Evolutionary conservation across 2,329 filamentous ascomycete genomes (phyloP).

Genomic region (Ampelomyces quisqualis): DNA sequence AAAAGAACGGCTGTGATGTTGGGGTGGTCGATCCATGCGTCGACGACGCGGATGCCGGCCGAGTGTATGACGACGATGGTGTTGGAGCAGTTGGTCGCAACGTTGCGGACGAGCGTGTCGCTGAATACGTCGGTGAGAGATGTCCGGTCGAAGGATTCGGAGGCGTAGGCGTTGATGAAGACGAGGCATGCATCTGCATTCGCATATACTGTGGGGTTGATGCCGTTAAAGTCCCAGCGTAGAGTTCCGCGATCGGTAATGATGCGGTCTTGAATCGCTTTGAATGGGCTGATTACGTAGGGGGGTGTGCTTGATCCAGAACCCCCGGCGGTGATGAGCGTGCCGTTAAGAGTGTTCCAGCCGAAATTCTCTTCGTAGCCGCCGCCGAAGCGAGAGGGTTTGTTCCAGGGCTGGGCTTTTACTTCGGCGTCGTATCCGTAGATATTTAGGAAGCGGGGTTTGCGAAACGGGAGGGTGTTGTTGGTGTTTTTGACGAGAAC

Average conservation of each 20-base stretch:
- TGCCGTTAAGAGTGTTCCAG: conserved; percentile 43
- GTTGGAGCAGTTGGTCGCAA: conserved; percentile 51
- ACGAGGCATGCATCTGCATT: conserved; percentile 53
- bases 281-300: conserved; percentile 46
- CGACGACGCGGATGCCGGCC: conserved; percentile 65
- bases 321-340: conserved; percentile 46
- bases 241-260: conserved; percentile 34
- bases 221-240: conserved; percentile 39
- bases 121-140: conserved; percentile 22
- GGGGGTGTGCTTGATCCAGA: conserved; percentile 44
- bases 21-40: conserved; percentile 69
- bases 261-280: conserved; percentile 40
- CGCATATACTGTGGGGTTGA: conserved; percentile 33
- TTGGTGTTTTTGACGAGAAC: conserved; percentile 55
- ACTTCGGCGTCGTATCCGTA: conserved; percentile 46
- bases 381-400: conserved; percentile 41
- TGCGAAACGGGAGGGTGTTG: conserved; percentile 54
- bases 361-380: conserved; percentile 45
- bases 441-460: conserved; percentile 43
- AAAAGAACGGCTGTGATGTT: conserved; percentile 82
- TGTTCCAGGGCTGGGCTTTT: conserved; percentile 42
- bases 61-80: conserved; percentile 52
- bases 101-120: conserved; percentile 46
- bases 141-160: conserved; percentile 34
- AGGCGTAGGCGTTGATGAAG: conserved; percentile 57